Base-by-base conservation (phyloP, 2,329 filamentous ascomycete species). In the Aureobasidium sp. region DNA sequence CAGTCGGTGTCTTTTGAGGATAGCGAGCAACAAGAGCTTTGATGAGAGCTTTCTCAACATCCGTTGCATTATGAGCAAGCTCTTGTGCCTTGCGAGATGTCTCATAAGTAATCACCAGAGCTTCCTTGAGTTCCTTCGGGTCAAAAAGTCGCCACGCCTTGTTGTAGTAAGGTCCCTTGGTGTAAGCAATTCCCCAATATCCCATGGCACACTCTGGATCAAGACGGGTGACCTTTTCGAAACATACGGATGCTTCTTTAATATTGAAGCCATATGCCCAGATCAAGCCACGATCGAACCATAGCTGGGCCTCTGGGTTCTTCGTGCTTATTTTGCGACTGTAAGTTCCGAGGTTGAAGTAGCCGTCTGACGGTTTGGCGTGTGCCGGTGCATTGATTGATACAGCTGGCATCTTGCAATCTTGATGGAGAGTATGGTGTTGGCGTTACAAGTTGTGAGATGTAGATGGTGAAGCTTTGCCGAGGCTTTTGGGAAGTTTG, bases 241-340 rank as follows among this genome's bases (percentile, higher is more conserved):
- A 93, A 77, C 91, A 93, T 50, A 78, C 79, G 5, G 84, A 85
- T 0, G 90, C 87, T 75, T 94, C 92, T 69, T 91, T 90, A 72
- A 94, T 91, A 73, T 94, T 93, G 81, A 95, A 95, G 29, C 82
- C 90, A 75, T 91, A 94, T 51, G 83, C 85, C 92, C 92, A 94
- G 27, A 90, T 82, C n/a, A 94, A 79, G 4, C 91, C 92, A 7
- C 91, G 87, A 74, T 91, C 83, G 74, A 93, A 93, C 91, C 91
- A 94, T 8, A 71, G 79, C 72, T 91, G 88, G 1, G 88, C 84
- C 54, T 83, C 81, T 6, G 74, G 51, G 71, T 75, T 88, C n/a
- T 71, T 75, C 1, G 89, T 88, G 45, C 78, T 88, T 55, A 93
- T 80, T 4, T 78, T 71, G 23, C 88, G 85, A 42, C 80, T 78